These are phyloP conservation scores for Rhexocercosporidium sp. DNA, from an alignment of 2,329 filamentous ascomycete genomes.

Conservation along the genomic window DNA sequence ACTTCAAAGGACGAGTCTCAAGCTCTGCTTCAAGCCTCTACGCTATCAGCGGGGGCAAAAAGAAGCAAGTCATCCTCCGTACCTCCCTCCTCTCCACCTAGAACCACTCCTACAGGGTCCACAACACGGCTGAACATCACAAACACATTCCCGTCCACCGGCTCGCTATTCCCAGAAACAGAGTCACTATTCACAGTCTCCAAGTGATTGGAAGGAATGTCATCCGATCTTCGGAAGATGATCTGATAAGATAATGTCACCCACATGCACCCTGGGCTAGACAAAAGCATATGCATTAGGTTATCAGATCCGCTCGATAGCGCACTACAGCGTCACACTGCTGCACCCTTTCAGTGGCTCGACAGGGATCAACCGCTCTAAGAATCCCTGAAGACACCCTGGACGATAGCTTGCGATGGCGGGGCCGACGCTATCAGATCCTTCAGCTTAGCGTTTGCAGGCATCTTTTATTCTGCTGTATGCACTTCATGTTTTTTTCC, in stretches of 20 bases:
- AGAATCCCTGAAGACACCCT: neutral
- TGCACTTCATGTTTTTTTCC: neutral
- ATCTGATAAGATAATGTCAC: conserved; percentile 20
- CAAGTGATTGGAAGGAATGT: neutral
- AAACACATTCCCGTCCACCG: neutral
- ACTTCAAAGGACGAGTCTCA: neutral
- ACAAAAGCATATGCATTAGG: conserved; percentile 5
- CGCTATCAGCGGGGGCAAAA: neutral
- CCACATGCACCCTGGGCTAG: no score
- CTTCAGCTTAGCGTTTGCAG: conserved; percentile 7
- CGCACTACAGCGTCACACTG: conserved; percentile 3
- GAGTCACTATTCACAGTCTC: neutral
- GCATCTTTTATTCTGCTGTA: neutral
- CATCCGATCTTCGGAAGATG: conserved; percentile 16
- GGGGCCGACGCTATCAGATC: conserved; percentile 14
- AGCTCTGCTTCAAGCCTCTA: neutral
- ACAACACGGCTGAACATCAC: neutral
- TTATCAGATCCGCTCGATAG: conserved; percentile 20
- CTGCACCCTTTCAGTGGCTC: neutral
- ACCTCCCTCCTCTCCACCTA: no score
- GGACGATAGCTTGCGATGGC: neutral
- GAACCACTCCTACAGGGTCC: neutral
- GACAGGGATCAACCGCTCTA: neutral
- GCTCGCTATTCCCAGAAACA: neutral
- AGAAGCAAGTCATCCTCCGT: neutral